Evolutionary conservation across 495 filamentous ascomycete species (phyloP).

Genomic region (Hypoxylon trugodes): DNA sequence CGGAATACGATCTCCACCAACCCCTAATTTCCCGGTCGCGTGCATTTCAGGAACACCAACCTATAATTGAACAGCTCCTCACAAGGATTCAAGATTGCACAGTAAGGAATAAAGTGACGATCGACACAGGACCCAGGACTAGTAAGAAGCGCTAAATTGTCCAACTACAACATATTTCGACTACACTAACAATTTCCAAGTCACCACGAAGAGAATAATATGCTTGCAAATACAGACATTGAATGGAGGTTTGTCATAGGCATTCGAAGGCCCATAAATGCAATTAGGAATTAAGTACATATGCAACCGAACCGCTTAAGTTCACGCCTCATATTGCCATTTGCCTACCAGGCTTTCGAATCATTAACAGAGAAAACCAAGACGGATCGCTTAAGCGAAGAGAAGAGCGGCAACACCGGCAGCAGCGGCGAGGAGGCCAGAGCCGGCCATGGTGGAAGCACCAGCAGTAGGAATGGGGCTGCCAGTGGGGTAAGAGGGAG

Average conservation of each 20-base stretch:
- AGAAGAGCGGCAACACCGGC: conserved; percentile 61
- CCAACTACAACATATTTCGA: too few relatives aligned
- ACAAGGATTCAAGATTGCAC: conserved; percentile 34
- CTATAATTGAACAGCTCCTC: not conserved
- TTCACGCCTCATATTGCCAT: conserved; percentile 36
- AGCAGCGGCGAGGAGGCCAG: conserved; percentile 56
- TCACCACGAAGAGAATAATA: not conserved
- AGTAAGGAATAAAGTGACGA: conserved; percentile 1
- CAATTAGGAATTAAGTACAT: conserved; percentile 60
- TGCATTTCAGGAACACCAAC: not conserved
- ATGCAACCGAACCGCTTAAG: conserved; percentile 45
- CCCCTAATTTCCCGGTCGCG: conserved; percentile 13
- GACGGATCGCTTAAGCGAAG: conserved; percentile 56
- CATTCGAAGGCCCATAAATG: conserved; percentile 38
- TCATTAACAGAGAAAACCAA: conserved; percentile 38
- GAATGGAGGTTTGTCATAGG: conserved; percentile 33
- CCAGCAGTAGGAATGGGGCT: conserved; percentile 54
- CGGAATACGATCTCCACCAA: too few relatives aligned
- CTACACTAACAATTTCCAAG: not conserved
- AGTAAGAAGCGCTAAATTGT: not conserved
- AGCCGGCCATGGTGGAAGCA: conserved; percentile 55
- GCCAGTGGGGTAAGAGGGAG: conserved; percentile 42
- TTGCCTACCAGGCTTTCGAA: conserved; percentile 35
- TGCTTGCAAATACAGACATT: conserved; percentile 11
- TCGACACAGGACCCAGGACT: conserved; percentile 1